Evolutionary conservation across 139 green algal species (phyloP).

Genomic region (Chlamydomonas incerta): DNA sequence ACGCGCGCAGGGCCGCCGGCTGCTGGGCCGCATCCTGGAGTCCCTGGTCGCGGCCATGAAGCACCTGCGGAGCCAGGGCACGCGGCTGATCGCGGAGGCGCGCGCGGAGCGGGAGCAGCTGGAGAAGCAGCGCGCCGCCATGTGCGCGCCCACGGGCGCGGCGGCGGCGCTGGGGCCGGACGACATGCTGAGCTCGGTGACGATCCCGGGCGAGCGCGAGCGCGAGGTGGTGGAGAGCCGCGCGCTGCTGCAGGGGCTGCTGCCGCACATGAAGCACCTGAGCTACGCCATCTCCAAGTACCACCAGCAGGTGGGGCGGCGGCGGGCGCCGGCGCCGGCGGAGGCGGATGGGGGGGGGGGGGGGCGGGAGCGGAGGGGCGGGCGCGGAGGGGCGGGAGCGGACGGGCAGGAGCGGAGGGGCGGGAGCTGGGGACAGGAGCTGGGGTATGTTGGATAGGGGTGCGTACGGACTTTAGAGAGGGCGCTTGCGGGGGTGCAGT

Average conservation of each 20-base stretch:
- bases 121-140: slow-evolving; percentile 31
- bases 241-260: slow-evolving; percentile 45
- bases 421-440: too few relatives aligned
- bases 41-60: slow-evolving; percentile 86
- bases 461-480: too few relatives aligned
- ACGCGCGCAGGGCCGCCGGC: slow-evolving; percentile 52
- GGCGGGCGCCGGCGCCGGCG: too few relatives aligned
- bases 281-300: slow-evolving; percentile 13
- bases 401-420: too few relatives aligned
- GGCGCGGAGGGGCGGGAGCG: too few relatives aligned
- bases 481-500: too few relatives aligned
- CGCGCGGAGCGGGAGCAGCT: slow-evolving; percentile 41
- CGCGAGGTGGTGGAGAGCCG: slow-evolving; percentile 74
- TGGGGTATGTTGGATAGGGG: too few relatives aligned
- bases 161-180: not conserved
- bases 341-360: too few relatives aligned
- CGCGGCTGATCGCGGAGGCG: slow-evolving; percentile 33
- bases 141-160: slow-evolving; percentile 3
- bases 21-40: slow-evolving; percentile 86
- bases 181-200: slow-evolving; percentile 39
- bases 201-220: slow-evolving; percentile 59
- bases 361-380: too few relatives aligned
- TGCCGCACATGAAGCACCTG: slow-evolving; percentile 47
- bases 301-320: slow-evolving; percentile 9
- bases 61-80: slow-evolving; percentile 49